Evolutionary conservation across 2,329 filamentous ascomycete species (phyloP), one percentile per base, ranked within the genome.

Genomic region (Calycina herbarum): DNA sequence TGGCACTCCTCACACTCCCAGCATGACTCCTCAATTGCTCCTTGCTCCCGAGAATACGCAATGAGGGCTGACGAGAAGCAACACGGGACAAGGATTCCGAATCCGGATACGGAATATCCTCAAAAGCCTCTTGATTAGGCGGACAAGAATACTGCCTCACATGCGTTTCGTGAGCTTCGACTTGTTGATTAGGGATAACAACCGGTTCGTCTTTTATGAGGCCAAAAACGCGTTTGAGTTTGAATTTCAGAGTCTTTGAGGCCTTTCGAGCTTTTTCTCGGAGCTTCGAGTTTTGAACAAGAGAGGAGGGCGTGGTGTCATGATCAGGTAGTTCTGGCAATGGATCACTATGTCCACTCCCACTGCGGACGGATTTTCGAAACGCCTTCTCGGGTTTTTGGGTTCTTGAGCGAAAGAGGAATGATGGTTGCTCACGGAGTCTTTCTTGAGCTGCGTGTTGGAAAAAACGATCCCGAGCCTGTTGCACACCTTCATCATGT

Each of bases 161-260:
- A 67, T 77, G 73, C 20, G 72, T 72, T 54, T 72, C 70, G 20
- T 60, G 75, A 2, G 85, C 79, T 48, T 82, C 77, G 17, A 86
- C 79, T 64, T 88, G 85, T 67, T 87, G 85, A 29, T 80, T 77
- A 3, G 83, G 84, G 10, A 86, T 73, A 1, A 60, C 62, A 0
- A 71, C 66, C 1, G 76, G 72, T 24, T 76, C 76, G 5, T 77
- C 76, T 0, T 79, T 78, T 57, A 65, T 69, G 20, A 81, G 76
- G 31, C 79, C 79, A 68, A 90, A 87, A 0, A 89, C 78, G 45
- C 77, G 83, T 74, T 83, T 89, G 66, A 93, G 71, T 65, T 82
- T 90, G 59, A 81, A 83, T 71, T 83, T 89, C 48, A 93, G 72
- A 0, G 83, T 85, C 17, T 80, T 82, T 0, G 89, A 91, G 15